Percentiles rank a stretch among this genome's conserved stretches.
Conservation (phyloP, 352 stramenopile species). For the Blastocystis sp. region DNA sequence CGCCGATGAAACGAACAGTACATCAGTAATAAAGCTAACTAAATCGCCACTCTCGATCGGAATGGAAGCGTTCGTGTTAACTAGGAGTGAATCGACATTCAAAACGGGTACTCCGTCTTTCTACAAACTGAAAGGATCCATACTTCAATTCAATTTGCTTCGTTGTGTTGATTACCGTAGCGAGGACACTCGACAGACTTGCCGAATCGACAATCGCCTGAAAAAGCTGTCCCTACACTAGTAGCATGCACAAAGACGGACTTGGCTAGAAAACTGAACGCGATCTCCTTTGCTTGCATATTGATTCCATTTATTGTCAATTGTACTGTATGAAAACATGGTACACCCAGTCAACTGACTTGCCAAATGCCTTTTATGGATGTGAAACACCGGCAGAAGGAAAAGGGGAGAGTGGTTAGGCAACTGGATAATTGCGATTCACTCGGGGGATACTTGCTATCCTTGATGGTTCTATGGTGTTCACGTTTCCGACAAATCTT, state of each 20-base stretch:
- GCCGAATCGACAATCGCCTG: conserved; percentile 22
- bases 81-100: background rate
- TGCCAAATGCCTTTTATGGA: background rate
- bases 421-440: no score
- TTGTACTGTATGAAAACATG: background rate
- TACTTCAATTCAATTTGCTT: conserved; percentile 52
- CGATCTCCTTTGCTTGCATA: conserved; percentile 47
- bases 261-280: conserved; percentile 44
- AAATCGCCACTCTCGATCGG: conserved; percentile 44
- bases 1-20: background rate
- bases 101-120: background rate
- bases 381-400: no score
- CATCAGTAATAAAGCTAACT: conserved; percentile 29
- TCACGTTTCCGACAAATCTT: no score
- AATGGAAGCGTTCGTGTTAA: background rate
- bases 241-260: background rate
- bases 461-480: no score
- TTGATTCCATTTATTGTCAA: conserved; percentile 55
- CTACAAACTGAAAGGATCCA: conserved; percentile 14
- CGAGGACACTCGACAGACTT: background rate
- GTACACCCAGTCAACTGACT: background rate
- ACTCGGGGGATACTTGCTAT: no score
- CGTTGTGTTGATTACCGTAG: background rate
- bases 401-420: no score
- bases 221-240: conserved; percentile 4